Evolutionary conservation across 2,329 filamentous ascomycete genomes (phyloP).

Genomic region (Fusarium sp.): DNA sequence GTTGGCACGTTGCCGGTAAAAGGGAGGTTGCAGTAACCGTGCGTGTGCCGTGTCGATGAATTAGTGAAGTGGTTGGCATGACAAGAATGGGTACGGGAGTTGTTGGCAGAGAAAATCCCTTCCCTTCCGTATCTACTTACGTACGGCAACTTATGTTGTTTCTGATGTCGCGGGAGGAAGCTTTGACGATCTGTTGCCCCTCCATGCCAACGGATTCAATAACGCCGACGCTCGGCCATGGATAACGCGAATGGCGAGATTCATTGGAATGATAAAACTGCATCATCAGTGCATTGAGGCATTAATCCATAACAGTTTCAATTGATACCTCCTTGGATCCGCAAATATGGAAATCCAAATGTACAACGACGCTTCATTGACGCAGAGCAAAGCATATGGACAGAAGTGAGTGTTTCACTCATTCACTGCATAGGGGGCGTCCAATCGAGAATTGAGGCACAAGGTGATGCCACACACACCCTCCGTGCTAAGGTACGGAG

Average conservation of each 20-base stretch:
- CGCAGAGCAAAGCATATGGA: conserved; percentile 20
- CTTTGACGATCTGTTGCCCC: conserved; percentile 18
- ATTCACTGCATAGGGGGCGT: conserved; percentile 6
- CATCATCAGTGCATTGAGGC: conserved; percentile 1
- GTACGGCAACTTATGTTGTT: not conserved
- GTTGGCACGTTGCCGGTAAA: conserved; percentile 44
- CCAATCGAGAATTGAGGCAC: conserved; percentile 21
- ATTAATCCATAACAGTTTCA: not conserved
- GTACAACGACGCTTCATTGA: conserved; percentile 35
- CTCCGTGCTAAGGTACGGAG: conserved; percentile 36
- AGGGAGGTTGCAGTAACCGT: conserved; percentile 44
- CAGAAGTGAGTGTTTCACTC: conserved; percentile 18
- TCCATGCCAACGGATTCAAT: conserved; percentile 32
- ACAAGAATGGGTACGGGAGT: conserved; percentile 14
- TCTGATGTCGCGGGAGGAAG: conserved; percentile 21
- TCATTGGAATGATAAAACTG: not conserved
- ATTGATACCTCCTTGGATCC: not conserved
- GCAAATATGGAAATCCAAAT: conserved; percentile 13
- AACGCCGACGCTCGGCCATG: conserved; percentile 44
- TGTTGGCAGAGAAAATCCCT: conserved; percentile 18
- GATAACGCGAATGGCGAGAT: conserved; percentile 46
- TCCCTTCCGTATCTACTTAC: conserved; percentile 1
- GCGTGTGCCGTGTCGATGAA: conserved; percentile 3
- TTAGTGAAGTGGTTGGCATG: conserved; percentile 17
- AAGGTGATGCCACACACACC: not conserved